Base-by-base conservation (phyloP, 805 yeast species). In the Suhomyces sp. region DNA sequence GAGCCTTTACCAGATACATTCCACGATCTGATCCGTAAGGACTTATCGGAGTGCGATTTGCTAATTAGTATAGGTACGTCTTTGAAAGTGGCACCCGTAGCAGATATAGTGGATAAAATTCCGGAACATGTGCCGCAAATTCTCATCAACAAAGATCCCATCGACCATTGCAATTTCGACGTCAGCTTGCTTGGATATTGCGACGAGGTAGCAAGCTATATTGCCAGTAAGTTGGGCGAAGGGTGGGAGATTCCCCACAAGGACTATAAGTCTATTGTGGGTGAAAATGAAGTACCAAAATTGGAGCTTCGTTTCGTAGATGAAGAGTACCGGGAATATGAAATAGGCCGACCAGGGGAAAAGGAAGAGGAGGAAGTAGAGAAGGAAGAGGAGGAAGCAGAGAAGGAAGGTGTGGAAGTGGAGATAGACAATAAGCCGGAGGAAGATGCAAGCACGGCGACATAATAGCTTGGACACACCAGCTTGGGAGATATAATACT, bases 31-130 rank as follows among this genome's bases (percentile, higher is more conserved):
- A 79, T 85, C 27, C 72, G 74, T 42, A 77, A 78, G 44, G 97
- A 92, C 64, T 74, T 85, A 6, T 60, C 69, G 17, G 74, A 80
- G 42, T 89, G 96, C 69, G 97, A 92, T 68, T 73, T 91, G 51
- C 72, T 92, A 45, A 77, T 91, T 5, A 87, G 96, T 66, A 85
- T 91, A 35, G 97, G 97, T 15, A 91, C 97, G 0, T 90, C 97
- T 19, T 76, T 91, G 58, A 89, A 91, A 64, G 97, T 91, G 23
- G 90, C 96, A 0, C 97, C 97, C 0, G 97, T 92, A 4, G 84
- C 90, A 50, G 91, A 89, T 50, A 88, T 91, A 53, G 92, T 89
- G n/a, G 85, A 89, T 56, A 76, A 81, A 69, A 72, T 91, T 2
- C 84, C 86, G 0, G 77, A 78, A n/a, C 68, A 80, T n/a, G 84